Base-by-base conservation (phyloP, 371 early-diverging fungal species). In the Actinomortierella wolfii region DNA sequence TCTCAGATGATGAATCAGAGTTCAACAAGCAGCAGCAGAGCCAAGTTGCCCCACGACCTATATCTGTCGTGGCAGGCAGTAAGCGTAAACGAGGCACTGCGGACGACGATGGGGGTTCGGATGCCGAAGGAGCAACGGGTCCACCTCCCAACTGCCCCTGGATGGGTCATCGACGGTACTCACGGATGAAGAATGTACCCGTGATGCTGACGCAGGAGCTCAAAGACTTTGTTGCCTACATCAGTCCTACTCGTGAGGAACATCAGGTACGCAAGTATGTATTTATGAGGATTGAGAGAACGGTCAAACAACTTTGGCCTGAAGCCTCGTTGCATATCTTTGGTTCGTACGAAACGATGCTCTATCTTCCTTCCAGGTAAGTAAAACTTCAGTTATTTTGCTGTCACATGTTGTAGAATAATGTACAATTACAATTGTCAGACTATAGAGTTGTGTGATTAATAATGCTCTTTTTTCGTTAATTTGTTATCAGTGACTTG, bases 351-450 rank as follows among this genome's bases (percentile, higher is more conserved):
- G 83, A 84, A 3, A 95, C 97, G 0, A 78, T 78, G 26, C 69
- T 97, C 9, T 98, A 92, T 76, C 78, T 98, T 26, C 96, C 96
- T 0, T 78, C 85, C 47, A 86, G 87, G 79, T 86, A 85, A 56
- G 28, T 7, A 48, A 24, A 48, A 24, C 14, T 34, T 0, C 47
- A 57, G 45, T 6, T 17, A 5, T n/a, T 2, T 43, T 53, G 17
- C 4, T 18, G 43, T 51, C 14, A 21, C 34, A 41, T n/a, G 20
- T 23, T 45, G 9, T 41, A 7, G 18, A 18, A 29, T 51, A n/a
- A n/a, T n/a, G n/a, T n/a, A n/a, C n/a, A n/a, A n/a, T n/a, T n/a
- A n/a, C n/a, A n/a, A n/a, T n/a, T n/a, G n/a, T n/a, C n/a, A n/a
- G n/a, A n/a, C n/a, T n/a, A n/a, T n/a, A n/a, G n/a, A n/a, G n/a